A percentile compares a stretch with the other conserved stretches of the same genome.
Evolutionary conservation across 352 stramenopile species (phyloP).

Genomic region (Phytophthora fragariae): DNA sequence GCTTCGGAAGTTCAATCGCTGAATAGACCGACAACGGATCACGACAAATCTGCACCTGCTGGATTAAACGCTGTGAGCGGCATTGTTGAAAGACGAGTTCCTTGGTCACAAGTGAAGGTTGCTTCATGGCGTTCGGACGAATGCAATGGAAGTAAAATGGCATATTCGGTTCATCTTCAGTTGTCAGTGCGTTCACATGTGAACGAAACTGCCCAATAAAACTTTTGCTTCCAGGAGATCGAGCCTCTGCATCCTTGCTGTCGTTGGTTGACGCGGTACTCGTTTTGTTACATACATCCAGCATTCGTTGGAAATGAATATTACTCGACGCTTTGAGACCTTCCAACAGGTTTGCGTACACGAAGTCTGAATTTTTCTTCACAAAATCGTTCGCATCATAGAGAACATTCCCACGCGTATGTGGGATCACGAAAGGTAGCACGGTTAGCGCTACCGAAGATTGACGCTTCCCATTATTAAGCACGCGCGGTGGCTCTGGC

Average conservation of each 20-base stretch:
- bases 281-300: conserved; percentile 18
- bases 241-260: conserved; percentile 2
- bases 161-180: conserved; percentile 27
- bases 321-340: conserved; percentile 42
- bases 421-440: conserved; percentile 58
- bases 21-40: conserved; percentile 28
- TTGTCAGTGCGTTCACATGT: conserved; percentile 40
- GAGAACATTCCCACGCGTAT: conserved; percentile 52
- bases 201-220: conserved; percentile 56
- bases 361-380: conserved; percentile 74
- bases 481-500: conserved; percentile 28
- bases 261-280: not conserved
- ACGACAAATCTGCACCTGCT: conserved; percentile 43
- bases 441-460: conserved; percentile 9
- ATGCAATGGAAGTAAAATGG: conserved; percentile 67
- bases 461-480: conserved; percentile 17
- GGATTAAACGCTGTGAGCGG: conserved; percentile 40
- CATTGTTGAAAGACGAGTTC: conserved; percentile 46
- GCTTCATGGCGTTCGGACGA: conserved; percentile 45
- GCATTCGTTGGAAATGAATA: conserved; percentile 38
- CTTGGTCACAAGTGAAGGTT: conserved; percentile 36
- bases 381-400: conserved; percentile 77
- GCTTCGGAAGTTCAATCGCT: conserved; percentile 36
- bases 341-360: conserved; percentile 46
- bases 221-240: conserved; percentile 31